phyloP scores from a whole-genome alignment of 768 basidiomycete genomes.

The Clavulina sp. region DNA sequence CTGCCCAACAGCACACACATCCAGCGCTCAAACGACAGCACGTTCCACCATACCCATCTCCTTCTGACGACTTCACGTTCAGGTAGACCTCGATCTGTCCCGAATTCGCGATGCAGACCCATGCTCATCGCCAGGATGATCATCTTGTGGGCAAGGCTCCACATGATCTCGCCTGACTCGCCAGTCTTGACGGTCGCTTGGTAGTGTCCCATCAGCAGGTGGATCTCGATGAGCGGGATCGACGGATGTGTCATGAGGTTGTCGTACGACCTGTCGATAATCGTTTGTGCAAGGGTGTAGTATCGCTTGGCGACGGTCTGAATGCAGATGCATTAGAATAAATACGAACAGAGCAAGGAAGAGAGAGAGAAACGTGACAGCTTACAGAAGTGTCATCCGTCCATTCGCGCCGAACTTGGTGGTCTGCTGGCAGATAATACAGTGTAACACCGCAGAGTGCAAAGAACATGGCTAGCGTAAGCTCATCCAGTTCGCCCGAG shows the following conservation, averaged over 20 bases:
- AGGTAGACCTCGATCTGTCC: slow-evolving; percentile 44
- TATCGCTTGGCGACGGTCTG: slow-evolving; percentile 29
- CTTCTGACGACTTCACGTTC: slow-evolving; percentile 55
- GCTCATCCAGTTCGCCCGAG: slow-evolving; percentile 40
- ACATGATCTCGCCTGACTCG: slow-evolving; percentile 58
- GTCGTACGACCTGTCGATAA: slow-evolving; percentile 33
- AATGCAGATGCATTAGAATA: no score
- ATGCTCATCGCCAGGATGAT: slow-evolving; percentile 61
- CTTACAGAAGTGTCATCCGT: slow-evolving; percentile 2
- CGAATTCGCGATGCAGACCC: slow-evolving; percentile 74
- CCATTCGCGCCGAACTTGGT: slow-evolving; percentile 42
- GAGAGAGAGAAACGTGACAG: neutral
- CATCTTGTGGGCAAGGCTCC: slow-evolving; percentile 56
- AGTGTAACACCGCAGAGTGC: slow-evolving; percentile 57
- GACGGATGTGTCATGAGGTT: slow-evolving; percentile 35
- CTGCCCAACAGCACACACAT: slow-evolving; percentile 74
- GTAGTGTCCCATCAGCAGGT: slow-evolving; percentile 54
- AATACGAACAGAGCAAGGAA: no score
- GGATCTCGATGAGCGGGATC: slow-evolving; percentile 61
- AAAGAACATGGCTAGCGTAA: slow-evolving; percentile 54
- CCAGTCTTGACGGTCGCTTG: slow-evolving; percentile 46
- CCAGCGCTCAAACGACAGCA: slow-evolving; percentile 59
- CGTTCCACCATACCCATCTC: slow-evolving; percentile 87
- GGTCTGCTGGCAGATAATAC: slow-evolving; percentile 50
- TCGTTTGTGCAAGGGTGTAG: slow-evolving; percentile 35